Percentiles rank a stretch among this genome's conserved stretches.
Evolutionary conservation across 257 asterid species (phyloP).

Genomic region (Solanum acaule): DNA sequence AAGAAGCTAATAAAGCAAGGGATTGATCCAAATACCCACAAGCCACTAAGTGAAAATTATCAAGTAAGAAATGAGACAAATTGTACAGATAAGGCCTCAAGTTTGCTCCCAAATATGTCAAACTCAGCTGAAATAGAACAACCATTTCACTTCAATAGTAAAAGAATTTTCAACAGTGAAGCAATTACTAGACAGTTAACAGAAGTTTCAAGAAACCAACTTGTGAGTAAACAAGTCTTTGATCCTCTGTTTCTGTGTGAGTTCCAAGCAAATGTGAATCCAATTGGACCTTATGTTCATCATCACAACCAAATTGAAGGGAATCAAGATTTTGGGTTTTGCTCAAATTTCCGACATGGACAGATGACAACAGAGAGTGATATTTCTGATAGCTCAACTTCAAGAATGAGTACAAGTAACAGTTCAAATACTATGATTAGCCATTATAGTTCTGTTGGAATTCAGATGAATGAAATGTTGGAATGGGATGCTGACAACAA

Average conservation of each 20-base stretch:
- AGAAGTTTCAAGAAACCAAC: slow-evolving; percentile 10
- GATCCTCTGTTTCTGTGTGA: slow-evolving; percentile 58
- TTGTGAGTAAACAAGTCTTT: slow-evolving; percentile 26
- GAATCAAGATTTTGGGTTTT: slow-evolving; percentile 13
- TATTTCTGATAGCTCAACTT: slow-evolving; percentile 19
- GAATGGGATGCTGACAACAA: slow-evolving; percentile 45
- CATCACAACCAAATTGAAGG: background rate
- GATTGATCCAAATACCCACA: slow-evolving; percentile 73
- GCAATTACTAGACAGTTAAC: background rate
- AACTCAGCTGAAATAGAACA: slow-evolving; percentile 9
- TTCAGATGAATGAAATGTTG: slow-evolving; percentile 8
- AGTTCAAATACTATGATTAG: slow-evolving; percentile 23
- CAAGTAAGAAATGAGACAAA: slow-evolving; percentile 14
- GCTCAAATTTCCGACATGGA: slow-evolving; percentile 30
- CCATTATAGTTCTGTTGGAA: background rate
- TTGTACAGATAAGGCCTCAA: slow-evolving; percentile 8
- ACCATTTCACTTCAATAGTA: slow-evolving; percentile 1
- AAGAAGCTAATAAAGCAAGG: slow-evolving; percentile 76
- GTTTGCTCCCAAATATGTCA: slow-evolving; percentile 21
- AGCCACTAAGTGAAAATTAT: slow-evolving; percentile 19
- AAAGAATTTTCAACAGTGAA: background rate
- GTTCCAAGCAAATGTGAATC: slow-evolving; percentile 41
- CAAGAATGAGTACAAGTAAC: slow-evolving; percentile 28
- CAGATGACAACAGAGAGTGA: slow-evolving; percentile 17
- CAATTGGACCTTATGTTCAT: slow-evolving; percentile 5